These are phyloP conservation scores for Cladosporium sp. DNA, from an alignment of 2,329 filamentous ascomycete species.

Conservation along the genomic window DNA sequence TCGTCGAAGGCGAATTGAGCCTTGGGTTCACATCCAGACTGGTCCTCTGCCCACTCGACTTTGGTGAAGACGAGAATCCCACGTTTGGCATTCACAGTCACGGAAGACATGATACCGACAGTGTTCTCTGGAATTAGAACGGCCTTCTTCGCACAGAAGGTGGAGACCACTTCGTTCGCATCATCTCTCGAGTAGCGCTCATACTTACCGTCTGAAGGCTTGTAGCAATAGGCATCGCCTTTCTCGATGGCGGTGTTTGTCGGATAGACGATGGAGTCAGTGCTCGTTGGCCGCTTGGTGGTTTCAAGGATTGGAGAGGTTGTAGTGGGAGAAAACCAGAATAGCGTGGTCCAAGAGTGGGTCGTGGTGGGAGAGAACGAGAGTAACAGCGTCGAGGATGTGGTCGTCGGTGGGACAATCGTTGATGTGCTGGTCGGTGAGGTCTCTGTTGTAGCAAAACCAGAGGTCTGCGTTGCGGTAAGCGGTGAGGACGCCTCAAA, in stretches of 20 bases:
- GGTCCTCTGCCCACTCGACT: conserved; percentile 1
- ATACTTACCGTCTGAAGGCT: neutral
- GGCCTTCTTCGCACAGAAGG: neutral
- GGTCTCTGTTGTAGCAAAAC: neutral
- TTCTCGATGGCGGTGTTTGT: neutral
- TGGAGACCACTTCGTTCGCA: neutral
- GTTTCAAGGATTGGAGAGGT: too few relatives aligned
- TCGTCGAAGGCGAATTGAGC: neutral
- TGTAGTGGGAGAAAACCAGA: too few relatives aligned
- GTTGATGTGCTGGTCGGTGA: neutral
- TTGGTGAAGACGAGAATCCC: neutral
- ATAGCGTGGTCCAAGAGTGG: too few relatives aligned
- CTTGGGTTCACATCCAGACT: neutral
- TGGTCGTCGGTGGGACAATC: neutral
- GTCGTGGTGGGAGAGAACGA: neutral
- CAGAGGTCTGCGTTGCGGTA: neutral
- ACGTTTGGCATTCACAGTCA: neutral
- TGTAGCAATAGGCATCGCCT: neutral
- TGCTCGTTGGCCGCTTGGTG: too few relatives aligned
- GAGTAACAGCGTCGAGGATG: neutral
- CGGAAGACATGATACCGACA: neutral
- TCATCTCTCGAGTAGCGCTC: neutral
- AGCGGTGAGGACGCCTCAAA: neutral
- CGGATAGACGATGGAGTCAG: neutral
- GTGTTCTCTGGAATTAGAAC: neutral